phyloP scores from a whole-genome alignment of 305 asterid species.

The Solanum chacoense region DNA sequence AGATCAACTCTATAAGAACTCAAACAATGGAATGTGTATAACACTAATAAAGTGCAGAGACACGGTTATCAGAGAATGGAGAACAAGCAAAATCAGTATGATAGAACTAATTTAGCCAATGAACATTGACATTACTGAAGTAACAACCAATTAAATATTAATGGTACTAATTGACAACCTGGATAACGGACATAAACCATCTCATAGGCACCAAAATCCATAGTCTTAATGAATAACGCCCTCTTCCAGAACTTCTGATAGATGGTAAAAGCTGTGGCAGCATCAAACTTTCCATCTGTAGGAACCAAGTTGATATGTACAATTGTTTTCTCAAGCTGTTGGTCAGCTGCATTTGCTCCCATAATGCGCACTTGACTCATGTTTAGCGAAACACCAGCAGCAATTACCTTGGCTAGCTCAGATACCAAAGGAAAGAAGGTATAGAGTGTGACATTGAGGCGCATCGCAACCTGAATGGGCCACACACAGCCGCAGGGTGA shows the following conservation, averaged over 20 bases:
- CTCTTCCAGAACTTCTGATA: conserved; percentile 72
- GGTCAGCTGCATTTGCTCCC: conserved; percentile 86
- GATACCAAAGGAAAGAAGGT: conserved; percentile 61
- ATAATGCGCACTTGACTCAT: conserved; percentile 76
- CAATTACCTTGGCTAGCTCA: conserved; percentile 55
- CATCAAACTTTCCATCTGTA: conserved; percentile 35
- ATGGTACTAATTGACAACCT: conserved; percentile 32
- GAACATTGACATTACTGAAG: not conserved
- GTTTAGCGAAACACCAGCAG: conserved; percentile 31
- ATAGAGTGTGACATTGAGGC: conserved; percentile 43
- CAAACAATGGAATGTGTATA: not conserved
- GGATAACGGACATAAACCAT: conserved; percentile 79
- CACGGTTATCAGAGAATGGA: not conserved
- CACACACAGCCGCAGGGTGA: conserved; percentile 78
- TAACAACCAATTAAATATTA: not conserved
- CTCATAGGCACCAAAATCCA: conserved; percentile 60
- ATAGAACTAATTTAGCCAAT: not conserved
- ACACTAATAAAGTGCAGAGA: not conserved
- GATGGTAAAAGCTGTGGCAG: conserved; percentile 41
- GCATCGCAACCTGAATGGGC: conserved; percentile 65
- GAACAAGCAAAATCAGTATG: not conserved
- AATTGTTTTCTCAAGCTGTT: conserved; percentile 54
- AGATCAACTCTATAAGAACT: not conserved
- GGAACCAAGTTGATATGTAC: conserved; percentile 77
- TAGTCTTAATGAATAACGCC: conserved; percentile 33